A percentile compares a stretch with the other conserved stretches of the same genome.
Conservation (phyloP, 495 filamentous ascomycete genomes). For the Aspergillus coremiiformis region DNA sequence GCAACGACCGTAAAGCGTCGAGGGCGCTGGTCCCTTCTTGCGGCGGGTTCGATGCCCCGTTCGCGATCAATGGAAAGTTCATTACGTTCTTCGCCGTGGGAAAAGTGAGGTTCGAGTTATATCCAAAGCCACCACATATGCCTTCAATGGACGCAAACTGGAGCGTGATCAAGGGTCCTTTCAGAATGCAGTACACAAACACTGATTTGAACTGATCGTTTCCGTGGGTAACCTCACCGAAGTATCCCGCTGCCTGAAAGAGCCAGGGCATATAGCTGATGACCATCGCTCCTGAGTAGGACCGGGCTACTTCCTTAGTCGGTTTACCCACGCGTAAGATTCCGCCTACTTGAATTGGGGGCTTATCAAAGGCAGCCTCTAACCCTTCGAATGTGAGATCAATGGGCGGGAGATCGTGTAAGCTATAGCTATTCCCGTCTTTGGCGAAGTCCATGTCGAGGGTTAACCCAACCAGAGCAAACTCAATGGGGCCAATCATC, state of each 20-base stretch:
- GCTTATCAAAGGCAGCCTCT: conserved; percentile 24
- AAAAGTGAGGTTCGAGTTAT: conserved; percentile 28
- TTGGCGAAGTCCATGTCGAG: conserved; percentile 8
- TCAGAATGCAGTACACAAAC: conserved; percentile 34
- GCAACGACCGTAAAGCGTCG: conserved; percentile 10
- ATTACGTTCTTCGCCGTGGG: conserved; percentile 26
- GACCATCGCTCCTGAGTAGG: conserved; percentile 34
- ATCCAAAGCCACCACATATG: conserved; percentile 39
- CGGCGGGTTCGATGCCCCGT: not conserved
- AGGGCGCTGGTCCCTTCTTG: too few relatives aligned
- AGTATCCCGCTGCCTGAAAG: conserved; percentile 35
- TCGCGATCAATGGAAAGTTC: conserved; percentile 34
- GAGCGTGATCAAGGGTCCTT: conserved; percentile 38
- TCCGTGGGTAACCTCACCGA: conserved; percentile 14
- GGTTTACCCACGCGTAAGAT: conserved; percentile 23
- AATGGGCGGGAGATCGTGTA: conserved; percentile 3
- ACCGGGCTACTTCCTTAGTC: conserved; percentile 7
- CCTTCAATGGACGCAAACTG: conserved; percentile 35
- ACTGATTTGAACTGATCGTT: conserved; percentile 23
- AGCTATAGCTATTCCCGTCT: not conserved
- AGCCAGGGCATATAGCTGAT: conserved; percentile 29
- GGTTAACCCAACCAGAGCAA: conserved; percentile 32
- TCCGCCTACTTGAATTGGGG: conserved; percentile 34
- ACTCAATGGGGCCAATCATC: conserved; percentile 31
- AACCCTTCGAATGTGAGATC: conserved; percentile 29